These are phyloP conservation scores for Nitzschia inconspicua DNA, from an alignment of 108 stramenopile genomes.

Conservation along the genomic window DNA sequence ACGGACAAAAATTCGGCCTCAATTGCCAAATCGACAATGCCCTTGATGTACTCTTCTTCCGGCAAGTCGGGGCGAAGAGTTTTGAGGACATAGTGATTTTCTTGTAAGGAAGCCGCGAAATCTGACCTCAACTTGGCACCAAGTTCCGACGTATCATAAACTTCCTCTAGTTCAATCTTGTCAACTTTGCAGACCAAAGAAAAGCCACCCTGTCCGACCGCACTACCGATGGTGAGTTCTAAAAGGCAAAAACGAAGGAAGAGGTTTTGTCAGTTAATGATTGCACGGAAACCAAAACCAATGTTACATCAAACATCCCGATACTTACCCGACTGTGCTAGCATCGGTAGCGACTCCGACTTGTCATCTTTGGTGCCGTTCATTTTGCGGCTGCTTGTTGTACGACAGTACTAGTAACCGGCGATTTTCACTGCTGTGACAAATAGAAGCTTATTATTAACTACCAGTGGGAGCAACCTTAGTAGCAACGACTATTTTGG, in stretches of 20 bases:
- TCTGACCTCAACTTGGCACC: constrained; percentile 40
- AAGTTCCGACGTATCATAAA: constrained; percentile 62
- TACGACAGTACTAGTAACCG: no score
- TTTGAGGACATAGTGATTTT: constrained; percentile 64
- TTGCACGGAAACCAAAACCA: neutral
- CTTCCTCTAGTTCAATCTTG: constrained; percentile 57
- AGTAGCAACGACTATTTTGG: no score
- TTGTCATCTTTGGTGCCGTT: no score
- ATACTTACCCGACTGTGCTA: neutral
- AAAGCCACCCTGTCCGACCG: constrained; percentile 78
- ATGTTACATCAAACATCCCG: neutral
- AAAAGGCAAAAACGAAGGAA: constrained; percentile 9
- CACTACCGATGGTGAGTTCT: constrained; percentile 63
- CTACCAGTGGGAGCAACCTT: no score
- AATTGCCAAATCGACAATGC: constrained; percentile 83
- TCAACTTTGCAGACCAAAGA: constrained; percentile 64
- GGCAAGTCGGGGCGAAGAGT: constrained; percentile 73
- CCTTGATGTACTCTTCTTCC: constrained; percentile 82
- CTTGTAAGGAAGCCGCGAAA: constrained; percentile 38
- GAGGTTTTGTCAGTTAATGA: neutral
- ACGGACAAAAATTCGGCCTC: constrained; percentile 73
- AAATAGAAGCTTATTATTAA: no score
- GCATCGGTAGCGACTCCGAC: no score
- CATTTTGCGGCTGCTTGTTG: no score
- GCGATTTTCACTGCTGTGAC: no score